phyloP scores from a whole-genome alignment of 192 early-diverging fungal genomes.

The Coemansia sp. region DNA sequence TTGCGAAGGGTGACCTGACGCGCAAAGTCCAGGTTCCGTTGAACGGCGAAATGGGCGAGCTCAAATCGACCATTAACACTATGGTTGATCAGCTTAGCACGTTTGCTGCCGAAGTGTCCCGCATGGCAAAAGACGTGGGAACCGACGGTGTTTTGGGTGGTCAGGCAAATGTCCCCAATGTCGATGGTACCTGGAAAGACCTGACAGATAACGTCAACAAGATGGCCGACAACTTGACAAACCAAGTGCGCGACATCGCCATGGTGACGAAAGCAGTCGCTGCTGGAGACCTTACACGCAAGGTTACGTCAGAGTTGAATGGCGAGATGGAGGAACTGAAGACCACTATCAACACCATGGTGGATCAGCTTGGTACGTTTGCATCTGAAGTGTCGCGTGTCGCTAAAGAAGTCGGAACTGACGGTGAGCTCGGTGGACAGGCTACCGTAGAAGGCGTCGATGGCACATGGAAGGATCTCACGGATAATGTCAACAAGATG shows the following conservation, averaged over 20 bases:
- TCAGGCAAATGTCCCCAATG: constrained; percentile 11
- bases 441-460: constrained; percentile 60
- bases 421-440: constrained; percentile 66
- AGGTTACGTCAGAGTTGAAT: constrained; percentile 48
- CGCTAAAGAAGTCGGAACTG: constrained; percentile 66
- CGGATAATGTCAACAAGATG: constrained; percentile 75
- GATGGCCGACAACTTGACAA: constrained; percentile 60
- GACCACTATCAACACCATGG: constrained; percentile 62
- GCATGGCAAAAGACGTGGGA: constrained; percentile 70
- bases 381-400: constrained; percentile 68
- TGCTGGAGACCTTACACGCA: constrained; percentile 58
- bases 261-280: constrained; percentile 61
- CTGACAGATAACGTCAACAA: constrained; percentile 58
- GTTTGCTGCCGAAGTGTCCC: constrained; percentile 63
- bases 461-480: constrained; percentile 69
- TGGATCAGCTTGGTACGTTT: constrained; percentile 64
- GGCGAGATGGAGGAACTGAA: constrained; percentile 39
- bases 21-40: constrained; percentile 58
- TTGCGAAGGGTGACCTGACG: constrained; percentile 62
- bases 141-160: constrained; percentile 55
- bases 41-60: constrained; percentile 64
- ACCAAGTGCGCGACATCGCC: constrained; percentile 67
- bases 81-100: constrained; percentile 57
- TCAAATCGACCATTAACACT: constrained; percentile 60
- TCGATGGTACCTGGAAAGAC: constrained; percentile 28